phyloP scores from a whole-genome alignment of 805 yeast species.

The Teunomyces kruisii region DNA sequence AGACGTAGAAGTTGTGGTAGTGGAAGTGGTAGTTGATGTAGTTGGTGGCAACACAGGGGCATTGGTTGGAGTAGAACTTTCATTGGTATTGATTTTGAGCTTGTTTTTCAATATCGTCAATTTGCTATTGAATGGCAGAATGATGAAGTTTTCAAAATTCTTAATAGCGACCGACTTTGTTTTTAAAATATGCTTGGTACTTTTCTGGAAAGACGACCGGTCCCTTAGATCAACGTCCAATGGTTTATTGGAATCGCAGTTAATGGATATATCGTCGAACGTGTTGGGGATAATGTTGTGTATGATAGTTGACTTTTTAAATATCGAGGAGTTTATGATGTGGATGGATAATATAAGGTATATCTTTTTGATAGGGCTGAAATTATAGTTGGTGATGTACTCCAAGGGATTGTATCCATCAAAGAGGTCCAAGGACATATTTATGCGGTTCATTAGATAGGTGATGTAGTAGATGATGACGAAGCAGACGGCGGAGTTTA shows the following conservation, averaged over 20 bases:
- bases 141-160: conserved; percentile 15
- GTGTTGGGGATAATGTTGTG: conserved; percentile 9
- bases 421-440: conserved; percentile 9
- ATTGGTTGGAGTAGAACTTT: not conserved
- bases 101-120: conserved; percentile 8
- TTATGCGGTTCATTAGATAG: conserved; percentile 14
- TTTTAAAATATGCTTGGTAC: not conserved
- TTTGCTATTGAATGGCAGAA: conserved; percentile 11
- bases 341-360: conserved; percentile 14
- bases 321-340: conserved; percentile 12
- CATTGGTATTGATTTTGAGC: conserved; percentile 7
- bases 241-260: conserved; percentile 13
- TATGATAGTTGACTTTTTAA: conserved; percentile 7
- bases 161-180: conserved; percentile 12
- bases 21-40: conserved; percentile 7
- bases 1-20: conserved; percentile 10
- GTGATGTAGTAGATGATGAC: conserved; percentile 14
- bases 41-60: not conserved
- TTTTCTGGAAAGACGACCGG: not conserved
- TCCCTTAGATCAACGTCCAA: conserved; percentile 11
- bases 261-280: conserved; percentile 11
- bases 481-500: conserved; percentile 13
- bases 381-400: conserved; percentile 13
- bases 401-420: conserved; percentile 8
- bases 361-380: conserved; percentile 6